These are phyloP conservation scores for Massarina eburnea DNA, from an alignment of 2,329 filamentous ascomycete genomes.

Conservation along the genomic window DNA sequence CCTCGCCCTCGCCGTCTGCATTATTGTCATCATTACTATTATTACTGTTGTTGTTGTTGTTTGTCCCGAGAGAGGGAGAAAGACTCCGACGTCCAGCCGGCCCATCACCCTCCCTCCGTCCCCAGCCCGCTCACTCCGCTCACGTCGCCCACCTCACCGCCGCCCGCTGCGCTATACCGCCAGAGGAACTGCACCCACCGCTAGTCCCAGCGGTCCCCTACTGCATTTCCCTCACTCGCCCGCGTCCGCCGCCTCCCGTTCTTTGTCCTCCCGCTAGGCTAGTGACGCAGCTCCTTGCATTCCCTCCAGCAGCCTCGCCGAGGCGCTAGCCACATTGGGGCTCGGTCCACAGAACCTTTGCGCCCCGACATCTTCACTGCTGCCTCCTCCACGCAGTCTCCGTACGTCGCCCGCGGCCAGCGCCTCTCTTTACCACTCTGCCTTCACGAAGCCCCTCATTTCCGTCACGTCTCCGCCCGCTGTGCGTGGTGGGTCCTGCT, in stretches of 20 bases:
- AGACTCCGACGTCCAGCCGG: too few relatives aligned
- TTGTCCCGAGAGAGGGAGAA: too few relatives aligned
- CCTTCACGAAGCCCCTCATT: constrained; percentile 26
- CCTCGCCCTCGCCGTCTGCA: too few relatives aligned
- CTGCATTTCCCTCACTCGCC: not conserved
- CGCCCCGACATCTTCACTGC: constrained; percentile 26
- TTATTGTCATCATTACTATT: too few relatives aligned
- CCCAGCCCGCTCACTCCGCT: not conserved
- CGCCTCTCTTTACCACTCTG: constrained; percentile 25
- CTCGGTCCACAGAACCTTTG: constrained; percentile 19
- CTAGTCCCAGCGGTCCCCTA: too few relatives aligned
- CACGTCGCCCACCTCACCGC: not conserved
- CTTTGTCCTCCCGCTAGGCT: constrained; percentile 4
- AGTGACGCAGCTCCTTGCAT: constrained; percentile 18
- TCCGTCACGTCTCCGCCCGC: constrained; percentile 21
- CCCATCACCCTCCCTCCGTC: not conserved
- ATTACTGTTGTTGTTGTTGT: too few relatives aligned
- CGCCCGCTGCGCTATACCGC: not conserved
- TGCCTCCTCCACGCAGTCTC: constrained; percentile 30
- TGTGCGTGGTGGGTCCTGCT: constrained; percentile 21
- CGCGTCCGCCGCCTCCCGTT: not conserved
- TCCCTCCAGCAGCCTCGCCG: constrained; percentile 16
- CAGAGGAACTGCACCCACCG: too few relatives aligned
- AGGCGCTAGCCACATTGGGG: constrained; percentile 25
- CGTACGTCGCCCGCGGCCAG: constrained; percentile 20